Base-by-base conservation (phyloP, 2,329 filamentous ascomycete species). In the Stagonosporopsis tanaceti region DNA sequence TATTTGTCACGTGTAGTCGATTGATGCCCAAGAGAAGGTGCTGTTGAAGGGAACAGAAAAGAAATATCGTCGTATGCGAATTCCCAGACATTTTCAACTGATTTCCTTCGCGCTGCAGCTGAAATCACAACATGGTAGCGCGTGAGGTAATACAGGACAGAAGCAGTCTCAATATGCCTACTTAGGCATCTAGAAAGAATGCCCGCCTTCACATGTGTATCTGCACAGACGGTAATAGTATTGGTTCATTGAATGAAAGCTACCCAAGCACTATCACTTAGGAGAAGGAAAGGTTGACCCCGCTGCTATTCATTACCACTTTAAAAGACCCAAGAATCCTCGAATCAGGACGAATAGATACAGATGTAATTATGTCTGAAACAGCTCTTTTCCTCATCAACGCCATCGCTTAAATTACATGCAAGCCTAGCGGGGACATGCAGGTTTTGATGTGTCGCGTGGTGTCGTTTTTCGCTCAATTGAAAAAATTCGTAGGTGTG, bases 291-390 rank as follows among this genome's bases (percentile, higher is more conserved):
- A 25, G 8, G 17, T 7, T 12, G 38, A 39, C 15, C 47, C 35
- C 41, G 24, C 37, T 37, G 40, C 47, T 50, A 46, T 50, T 35
- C 47, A 46, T 35, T 50, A 46, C 27, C 27, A 46, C n/a, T 11
- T 8, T 20, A 14, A 28, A 2, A 3, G 22, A 28, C 6, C 41
- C 41, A 20, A 15, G 25, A 24, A 25, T 12, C n/a, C 30, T 40
- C 28, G 12, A 41, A 39, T 1, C 27, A 46, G 9, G 24, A 5
- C 17, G 14, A 41, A 44, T 47, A 50, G 35, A 56, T 56, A 47
- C 53, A 56, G 8, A 20, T 46, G 39, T 32, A 40, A 37, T 27
- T 14, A 56, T 56, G 47, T 24, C 28, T 38, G 22, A 15, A 14
- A 9, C 15, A 24, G 7, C 22, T 41, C 3, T 32, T 34, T 9